Base-by-base conservation (phyloP, 352 stramenopile genomes). In the Globisporangium yorkense region DNA sequence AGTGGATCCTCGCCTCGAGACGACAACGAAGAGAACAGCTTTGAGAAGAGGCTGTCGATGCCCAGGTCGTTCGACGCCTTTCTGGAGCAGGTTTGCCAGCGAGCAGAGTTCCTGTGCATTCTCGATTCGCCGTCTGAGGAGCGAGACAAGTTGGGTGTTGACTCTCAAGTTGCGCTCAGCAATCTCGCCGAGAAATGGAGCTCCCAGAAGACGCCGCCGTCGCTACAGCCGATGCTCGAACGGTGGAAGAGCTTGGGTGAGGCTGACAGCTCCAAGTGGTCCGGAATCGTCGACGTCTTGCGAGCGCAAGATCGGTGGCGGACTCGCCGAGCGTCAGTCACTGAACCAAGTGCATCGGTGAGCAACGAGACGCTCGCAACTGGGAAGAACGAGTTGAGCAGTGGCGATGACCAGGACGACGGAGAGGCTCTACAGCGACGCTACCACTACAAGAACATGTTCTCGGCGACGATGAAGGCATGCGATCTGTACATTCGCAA, bases 181-280 rank as follows among this genome's bases (percentile, higher is more conserved):
- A 90, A 95, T 50, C 61, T 95, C 35, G 85, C 85, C 10, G 83
- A 95, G 48, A 95, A 95, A 39, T 95, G 85, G 85, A 92, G 81
- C 55, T 57, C 83, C 2, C 77, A 93, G 49, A 90, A 88, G 47
- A 92, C 85, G 1, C 83, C 82, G 31, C 85, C 85, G 15, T 91
- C 78, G 1, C 59, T 96, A 33, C 79, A 96, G 43, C 86, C 86
- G 9, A 94, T 96, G 84, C 73, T 94, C 33, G 86, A 96, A 53
- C 69, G 86, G 10, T 96, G 86, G 86, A 86, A 85, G 66, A 89
- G 73, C 9, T 46, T 96, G 31, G 61, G 75, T 9, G 74, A 94
- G 54, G 74, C 68, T 9, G 86, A 96, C 51, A 89, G 77, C 29
- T 90, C 78, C 0, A 94, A 92, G 56, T 96, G 86, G 86, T 88